Evolutionary conservation across 805 yeast genomes (phyloP).

Genomic region (Yamadazyma sp.): DNA sequence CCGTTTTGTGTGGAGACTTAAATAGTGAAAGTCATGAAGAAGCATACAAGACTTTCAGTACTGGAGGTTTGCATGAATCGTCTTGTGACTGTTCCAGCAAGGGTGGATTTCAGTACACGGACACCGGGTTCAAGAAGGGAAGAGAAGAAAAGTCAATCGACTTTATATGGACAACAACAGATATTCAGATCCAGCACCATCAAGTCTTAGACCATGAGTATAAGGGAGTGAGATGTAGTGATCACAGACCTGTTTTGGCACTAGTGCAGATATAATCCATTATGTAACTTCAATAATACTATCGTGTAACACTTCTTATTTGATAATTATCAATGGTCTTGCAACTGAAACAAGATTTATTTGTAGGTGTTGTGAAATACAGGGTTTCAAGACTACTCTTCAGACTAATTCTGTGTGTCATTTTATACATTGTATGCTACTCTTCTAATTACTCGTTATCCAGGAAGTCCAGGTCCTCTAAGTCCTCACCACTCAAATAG

Average conservation of each 20-base stretch:
- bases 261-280: constrained; percentile 8
- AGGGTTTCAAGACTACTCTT: no score
- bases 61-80: constrained; percentile 18
- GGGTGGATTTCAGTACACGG: constrained; percentile 41
- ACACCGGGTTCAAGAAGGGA: constrained; percentile 37
- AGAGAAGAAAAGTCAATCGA: constrained; percentile 35
- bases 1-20: constrained; percentile 37
- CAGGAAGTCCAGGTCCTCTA: constrained; percentile 35
- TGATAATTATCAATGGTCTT: no score
- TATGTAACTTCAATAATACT: no score
- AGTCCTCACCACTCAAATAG: constrained; percentile 56
- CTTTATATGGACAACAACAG: constrained; percentile 39
- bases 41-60: constrained; percentile 35
- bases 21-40: constrained; percentile 35
- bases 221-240: constrained; percentile 32
- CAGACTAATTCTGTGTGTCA: constrained; percentile 1
- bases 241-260: constrained; percentile 37
- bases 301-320: no score
- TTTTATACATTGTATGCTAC: constrained; percentile 3
- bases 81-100: constrained; percentile 30
- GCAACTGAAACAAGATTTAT: no score
- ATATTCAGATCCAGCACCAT: constrained; percentile 15
- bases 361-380: no score
- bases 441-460: constrained; percentile 12
- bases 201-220: constrained; percentile 28